A percentile compares a stretch with the other conserved stretches of the same genome.
Evolutionary conservation across 164 flowering plant genomes (phyloP).

Genomic region (Tinospora cordifolia): DNA sequence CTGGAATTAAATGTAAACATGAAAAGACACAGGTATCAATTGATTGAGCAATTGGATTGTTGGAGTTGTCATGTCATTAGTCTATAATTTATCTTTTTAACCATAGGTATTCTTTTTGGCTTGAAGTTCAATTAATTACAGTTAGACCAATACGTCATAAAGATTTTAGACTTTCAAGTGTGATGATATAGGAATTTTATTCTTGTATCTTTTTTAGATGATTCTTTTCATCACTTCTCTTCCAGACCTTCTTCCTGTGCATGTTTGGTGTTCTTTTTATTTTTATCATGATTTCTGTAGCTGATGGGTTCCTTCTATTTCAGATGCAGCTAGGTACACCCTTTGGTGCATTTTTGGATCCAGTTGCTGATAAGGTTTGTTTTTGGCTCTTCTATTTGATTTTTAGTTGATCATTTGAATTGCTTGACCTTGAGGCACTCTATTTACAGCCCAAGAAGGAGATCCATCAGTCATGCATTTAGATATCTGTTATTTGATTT

Average conservation of each 20-base stretch:
- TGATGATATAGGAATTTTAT: background rate
- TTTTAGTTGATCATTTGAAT: background rate
- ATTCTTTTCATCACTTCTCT: background rate
- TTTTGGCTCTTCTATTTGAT: background rate
- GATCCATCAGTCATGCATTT: background rate
- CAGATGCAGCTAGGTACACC: conserved; percentile 79
- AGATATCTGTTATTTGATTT: conserved; percentile 11
- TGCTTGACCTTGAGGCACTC: background rate
- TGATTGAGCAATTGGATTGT: no score
- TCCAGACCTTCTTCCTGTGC: no score
- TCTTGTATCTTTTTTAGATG: background rate
- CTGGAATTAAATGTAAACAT: no score
- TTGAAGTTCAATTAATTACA: background rate
- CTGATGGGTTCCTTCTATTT: conserved; percentile 14
- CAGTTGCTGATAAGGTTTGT: conserved; percentile 78
- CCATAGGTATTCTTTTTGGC: no score
- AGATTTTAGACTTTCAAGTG: background rate
- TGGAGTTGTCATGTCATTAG: no score
- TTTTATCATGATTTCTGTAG: background rate
- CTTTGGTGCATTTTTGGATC: conserved; percentile 98
- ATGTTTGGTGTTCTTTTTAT: background rate
- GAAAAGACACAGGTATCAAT: no score
- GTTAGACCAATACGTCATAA: no score
- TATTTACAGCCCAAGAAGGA: conserved; percentile 1
- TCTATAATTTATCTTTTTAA: no score